Evolutionary conservation across 257 asterid species (phyloP).

Genomic region (Paraleonurus japonicus): DNA sequence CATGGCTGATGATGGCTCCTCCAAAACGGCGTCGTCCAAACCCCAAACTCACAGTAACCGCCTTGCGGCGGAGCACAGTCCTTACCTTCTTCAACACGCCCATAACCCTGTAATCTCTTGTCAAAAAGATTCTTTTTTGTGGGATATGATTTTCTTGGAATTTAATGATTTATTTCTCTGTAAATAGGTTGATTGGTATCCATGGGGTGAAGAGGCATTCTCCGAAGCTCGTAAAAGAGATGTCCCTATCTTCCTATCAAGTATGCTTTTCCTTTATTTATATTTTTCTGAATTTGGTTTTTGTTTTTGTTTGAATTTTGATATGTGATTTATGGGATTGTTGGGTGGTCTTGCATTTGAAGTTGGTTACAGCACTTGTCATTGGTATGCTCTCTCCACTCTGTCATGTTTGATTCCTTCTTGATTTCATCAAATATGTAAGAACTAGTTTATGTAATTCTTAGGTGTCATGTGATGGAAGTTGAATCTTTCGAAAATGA

Average conservation of each 20-base stretch:
- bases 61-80: slow-evolving; percentile 85
- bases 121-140: neutral
- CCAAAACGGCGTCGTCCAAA: slow-evolving; percentile 41
- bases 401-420: neutral
- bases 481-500: slow-evolving; percentile 91
- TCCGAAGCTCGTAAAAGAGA: slow-evolving; percentile 85
- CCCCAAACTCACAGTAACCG: slow-evolving; percentile 61
- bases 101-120: slow-evolving; percentile 68
- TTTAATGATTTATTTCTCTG: slow-evolving; percentile 13
- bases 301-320: neutral
- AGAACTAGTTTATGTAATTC: slow-evolving; percentile 5
- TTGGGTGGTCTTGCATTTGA: slow-evolving; percentile 38
- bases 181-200: slow-evolving; percentile 87
- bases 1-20: slow-evolving; percentile 59
- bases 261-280: slow-evolving; percentile 32
- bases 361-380: slow-evolving; percentile 99
- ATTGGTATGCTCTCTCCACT: slow-evolving; percentile 60
- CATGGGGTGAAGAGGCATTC: slow-evolving; percentile 98
- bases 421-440: neutral
- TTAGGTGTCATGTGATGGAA: slow-evolving; percentile 99
- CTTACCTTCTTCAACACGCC: slow-evolving; percentile 94
- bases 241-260: slow-evolving; percentile 84
- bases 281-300: neutral
- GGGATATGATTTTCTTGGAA: neutral
- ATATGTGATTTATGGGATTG: slow-evolving; percentile 4